Evolutionary conservation across 495 filamentous ascomycete genomes (phyloP).

Genomic region (Penicillium subrubescens): DNA sequence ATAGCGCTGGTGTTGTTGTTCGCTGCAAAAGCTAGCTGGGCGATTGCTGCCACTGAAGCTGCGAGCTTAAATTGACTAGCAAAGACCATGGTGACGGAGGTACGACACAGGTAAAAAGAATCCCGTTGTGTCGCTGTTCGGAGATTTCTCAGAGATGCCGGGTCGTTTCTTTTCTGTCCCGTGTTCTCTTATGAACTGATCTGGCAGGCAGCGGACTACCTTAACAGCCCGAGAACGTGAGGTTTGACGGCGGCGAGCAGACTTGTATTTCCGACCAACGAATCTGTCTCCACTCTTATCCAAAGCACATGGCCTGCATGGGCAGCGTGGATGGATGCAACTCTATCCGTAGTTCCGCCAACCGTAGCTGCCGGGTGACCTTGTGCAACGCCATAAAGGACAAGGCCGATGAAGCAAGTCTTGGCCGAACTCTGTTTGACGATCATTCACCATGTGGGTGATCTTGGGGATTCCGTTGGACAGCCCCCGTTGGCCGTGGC

Average conservation of each 20-base stretch:
- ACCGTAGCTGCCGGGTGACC: not conserved
- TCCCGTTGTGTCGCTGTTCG: not conserved
- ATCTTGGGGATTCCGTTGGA: not conserved
- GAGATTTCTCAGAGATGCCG: not conserved
- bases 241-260: not conserved
- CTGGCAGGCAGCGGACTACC: not conserved
- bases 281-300: not conserved
- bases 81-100: constrained; percentile 1
- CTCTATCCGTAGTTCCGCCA: constrained; percentile 1
- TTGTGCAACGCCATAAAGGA: not conserved
- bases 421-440: not conserved
- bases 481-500: too few relatives aligned
- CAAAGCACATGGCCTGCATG: constrained; percentile 7
- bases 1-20: not conserved
- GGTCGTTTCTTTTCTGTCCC: not conserved
- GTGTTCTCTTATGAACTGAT: not conserved
- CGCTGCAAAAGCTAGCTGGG: constrained; percentile 7
- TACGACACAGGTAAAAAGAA: not conserved
- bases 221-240: not conserved
- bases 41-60: constrained; percentile 7
- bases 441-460: not conserved
- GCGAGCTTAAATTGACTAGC: constrained; percentile 7
- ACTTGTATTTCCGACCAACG: not conserved
- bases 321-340: constrained; percentile 7
- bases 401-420: not conserved